Base-by-base conservation (phyloP, 352 stramenopile species). In the Pythium dissimile region DNA sequence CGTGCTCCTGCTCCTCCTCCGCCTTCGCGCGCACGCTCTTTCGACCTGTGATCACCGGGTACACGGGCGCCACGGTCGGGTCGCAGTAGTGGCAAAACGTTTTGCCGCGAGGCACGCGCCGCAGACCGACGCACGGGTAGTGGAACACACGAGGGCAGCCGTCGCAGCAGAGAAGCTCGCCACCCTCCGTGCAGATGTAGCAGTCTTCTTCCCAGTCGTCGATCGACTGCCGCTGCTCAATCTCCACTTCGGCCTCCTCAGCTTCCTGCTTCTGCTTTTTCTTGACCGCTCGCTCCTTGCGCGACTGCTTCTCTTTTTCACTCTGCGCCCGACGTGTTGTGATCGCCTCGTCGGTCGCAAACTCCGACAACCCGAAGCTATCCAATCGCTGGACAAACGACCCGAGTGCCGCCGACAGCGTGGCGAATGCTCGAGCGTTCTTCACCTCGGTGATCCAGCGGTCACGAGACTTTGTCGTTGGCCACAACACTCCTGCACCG, bases 91-190 rank as follows among this genome's bases (percentile, higher is more conserved):
- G 80, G 46, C 86, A 95, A 52, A 92, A 95, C 6, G 79, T 93
- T 53, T 95, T 95, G 12, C 86, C 86, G 0, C 86, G 67, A n/a
- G 86, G 86, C 3, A 94, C 74, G 35, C 86, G 81, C 5, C 84
- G 76, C n/a, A 92, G 54, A 16, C 74, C 72, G 31, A 91, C 71
- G 47, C 94, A 98, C 16, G 84, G 72, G 34, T 82, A 73, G 64
- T 98, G 95, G 68, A 97, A 98, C 9, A 95, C 83, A 31, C 89
- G 75, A 10, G 88, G 89, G 55, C 95, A 98, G 26, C 84, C 87
- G 39, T 95, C 88, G 53, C 95, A 98, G 54, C 84, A 95, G 23
- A 97, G 59, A 18, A 97, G 34, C 59, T 95, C 83, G 24, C 90
- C 91, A 26, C 78, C 79, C 61, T 88, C 84, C 4, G 62, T 72